These are phyloP conservation scores for Cutaneotrichosporon spelunceum DNA, from an alignment of 1,284 basidiomycete species.

Conservation along the genomic window DNA sequence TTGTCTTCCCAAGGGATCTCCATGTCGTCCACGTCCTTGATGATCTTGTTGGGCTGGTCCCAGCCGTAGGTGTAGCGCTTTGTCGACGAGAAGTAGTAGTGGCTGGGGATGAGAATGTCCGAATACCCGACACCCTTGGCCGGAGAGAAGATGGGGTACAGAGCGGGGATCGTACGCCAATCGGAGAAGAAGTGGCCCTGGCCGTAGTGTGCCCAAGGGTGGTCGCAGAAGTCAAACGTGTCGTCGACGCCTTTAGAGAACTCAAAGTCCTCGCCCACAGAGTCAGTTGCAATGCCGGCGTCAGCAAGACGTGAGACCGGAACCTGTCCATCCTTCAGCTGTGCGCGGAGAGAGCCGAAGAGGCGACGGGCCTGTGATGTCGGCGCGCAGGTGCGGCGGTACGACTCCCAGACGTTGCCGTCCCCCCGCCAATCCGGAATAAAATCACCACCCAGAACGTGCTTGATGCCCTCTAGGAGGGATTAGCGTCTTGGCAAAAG, in stretches of 20 bases:
- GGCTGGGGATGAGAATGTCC: slow-evolving; percentile 87
- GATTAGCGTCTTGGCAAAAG: background rate
- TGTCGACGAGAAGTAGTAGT: slow-evolving; percentile 85
- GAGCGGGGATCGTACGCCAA: slow-evolving; percentile 76
- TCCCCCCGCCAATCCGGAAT: slow-evolving; percentile 75
- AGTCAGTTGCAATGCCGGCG: slow-evolving; percentile 49
- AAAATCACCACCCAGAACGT: slow-evolving; percentile 67
- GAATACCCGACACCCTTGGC: slow-evolving; percentile 76
- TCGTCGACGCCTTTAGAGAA: slow-evolving; percentile 63
- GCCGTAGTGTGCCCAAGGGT: slow-evolving; percentile 74
- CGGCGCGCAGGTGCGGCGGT: slow-evolving; percentile 82
- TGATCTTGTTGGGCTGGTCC: slow-evolving; percentile 68
- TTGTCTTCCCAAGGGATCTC: slow-evolving; percentile 67
- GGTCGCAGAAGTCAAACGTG: slow-evolving; percentile 69
- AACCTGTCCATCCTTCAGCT: slow-evolving; percentile 52
- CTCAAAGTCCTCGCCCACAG: slow-evolving; percentile 58
- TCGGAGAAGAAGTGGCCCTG: slow-evolving; percentile 96
- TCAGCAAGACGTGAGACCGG: slow-evolving; percentile 50
- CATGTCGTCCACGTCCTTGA: slow-evolving; percentile 72
- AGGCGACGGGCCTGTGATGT: slow-evolving; percentile 72
- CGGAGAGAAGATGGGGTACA: slow-evolving; percentile 88
- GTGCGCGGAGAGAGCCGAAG: slow-evolving; percentile 65
- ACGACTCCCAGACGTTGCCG: slow-evolving; percentile 87
- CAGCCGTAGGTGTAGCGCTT: slow-evolving; percentile 83
- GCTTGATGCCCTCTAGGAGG: slow-evolving; percentile 57